Base-by-base conservation (phyloP, 441 rosid species). In the Brassica hybrid region DNA sequence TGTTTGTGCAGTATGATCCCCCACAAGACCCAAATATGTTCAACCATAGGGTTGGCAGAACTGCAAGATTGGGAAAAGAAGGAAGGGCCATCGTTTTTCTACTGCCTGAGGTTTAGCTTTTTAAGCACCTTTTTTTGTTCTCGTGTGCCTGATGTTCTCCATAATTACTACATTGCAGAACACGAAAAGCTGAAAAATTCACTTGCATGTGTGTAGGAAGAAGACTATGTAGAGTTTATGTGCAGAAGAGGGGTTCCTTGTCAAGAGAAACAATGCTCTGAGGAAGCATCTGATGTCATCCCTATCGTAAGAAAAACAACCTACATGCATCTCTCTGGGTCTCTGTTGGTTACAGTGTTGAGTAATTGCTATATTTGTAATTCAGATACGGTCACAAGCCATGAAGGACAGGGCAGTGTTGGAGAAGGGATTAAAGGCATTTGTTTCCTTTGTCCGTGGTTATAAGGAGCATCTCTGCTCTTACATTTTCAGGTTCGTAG, bases 381-480 rank as follows among this genome's bases (percentile, higher is more conserved):
- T 82, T 79, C 88, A 93, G 98, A 85, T 94, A 74, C 87, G 93
- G 4, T 72, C 89, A 67, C 88, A 88, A 63, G 97, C 98, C 43
- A 86, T 18, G 79, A 85, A 86, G 74, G 99, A 94, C 71, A 88
- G 98, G 3, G 92, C 88, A 84, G 93, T 94, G 76, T 88, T 94
- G 94, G 97, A 90, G 86, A 94, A 94, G 79, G 98, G 98, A 79
- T 80, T 87, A 8, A 87, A 88, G 77, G 99, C 98, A 34, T 93
- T 93, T 88, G 98, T 93, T 80, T 94, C 98, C 25, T 87, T 72
- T 79, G 83, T 94, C 65, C 96, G 94, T 73, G 97, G 94, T 43
- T 94, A 94, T 79, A 94, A 94, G 76, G 97, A 91, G 83, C 99
- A 94, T 85, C 92, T 89, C 41, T 91, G 97, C 82, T 84, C 87